Base-by-base conservation (phyloP, 495 filamentous ascomycete genomes). In the Aspergillus haitiensis region DNA sequence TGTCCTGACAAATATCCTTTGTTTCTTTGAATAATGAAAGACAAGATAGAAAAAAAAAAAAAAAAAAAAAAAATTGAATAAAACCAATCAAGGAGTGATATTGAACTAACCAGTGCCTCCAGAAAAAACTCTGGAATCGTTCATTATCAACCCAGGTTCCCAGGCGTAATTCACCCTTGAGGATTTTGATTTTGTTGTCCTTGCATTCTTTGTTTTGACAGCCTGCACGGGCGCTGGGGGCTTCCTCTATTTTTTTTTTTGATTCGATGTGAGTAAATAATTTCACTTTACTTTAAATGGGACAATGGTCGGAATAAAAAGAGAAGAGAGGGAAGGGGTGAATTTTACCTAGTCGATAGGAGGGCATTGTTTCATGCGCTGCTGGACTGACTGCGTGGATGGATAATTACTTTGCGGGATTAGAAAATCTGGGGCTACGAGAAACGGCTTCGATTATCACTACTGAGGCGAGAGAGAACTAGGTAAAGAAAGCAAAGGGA, bases 31-130 rank as follows among this genome's bases (percentile, higher is more conserved):
- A 27, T 27, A 27, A 27, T 1, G 21, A 40, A 52, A 35, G 34
- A 15, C 35, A 27, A 37, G 7, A 35, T 47, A 8, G 15, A 46
- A 21, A 10, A 35, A 46, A 35, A 56, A 15, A 32, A 9, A 21
- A n/a, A 18, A 16, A 1, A 57, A 6, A 27, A 12, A 18, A 45
- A 45, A 39, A 61, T 53, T 33, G 55, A 52, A 15, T 55, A 49
- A n/a, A n/a, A n/a, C n/a, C n/a, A n/a, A n/a, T n/a, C 21, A 27
- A 27, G 21, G 21, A 27, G 3, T 27, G 21, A 27, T 27, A 27
- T 27, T 1, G 21, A 42, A 69, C 82, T 67, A 75, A 93, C 92
- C 92, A 96, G 70, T 96, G 92, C 58, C 85, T 82, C 84, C 85
- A 96, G 48, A 67, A 65, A 80, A 81, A 94, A 58, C 75, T 72